These are phyloP conservation scores for Nematocida homosporus DNA, from an alignment of 371 early-diverging fungal species.

Conservation along the genomic window DNA sequence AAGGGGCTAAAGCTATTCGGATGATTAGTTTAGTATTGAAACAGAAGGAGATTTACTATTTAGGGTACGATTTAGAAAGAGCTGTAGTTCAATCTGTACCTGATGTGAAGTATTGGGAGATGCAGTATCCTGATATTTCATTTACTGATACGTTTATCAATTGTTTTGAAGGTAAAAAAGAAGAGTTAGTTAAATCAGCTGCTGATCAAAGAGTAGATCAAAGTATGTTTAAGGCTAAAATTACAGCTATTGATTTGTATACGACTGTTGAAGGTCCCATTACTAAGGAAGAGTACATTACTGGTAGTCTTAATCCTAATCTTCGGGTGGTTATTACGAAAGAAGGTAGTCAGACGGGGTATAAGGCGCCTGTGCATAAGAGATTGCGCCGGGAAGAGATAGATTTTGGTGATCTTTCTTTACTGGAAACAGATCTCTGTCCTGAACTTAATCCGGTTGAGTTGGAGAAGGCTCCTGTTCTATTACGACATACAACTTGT, in stretches of 20 bases:
- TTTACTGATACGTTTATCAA: slow-evolving; percentile 57
- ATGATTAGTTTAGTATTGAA: slow-evolving; percentile 5
- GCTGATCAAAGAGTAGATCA: slow-evolving; percentile 28
- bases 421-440: background rate
- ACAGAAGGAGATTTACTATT: slow-evolving; percentile 4
- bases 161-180: slow-evolving; percentile 23
- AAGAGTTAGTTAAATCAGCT: slow-evolving; percentile 22
- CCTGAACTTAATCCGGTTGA: slow-evolving; percentile 3
- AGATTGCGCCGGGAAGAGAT: background rate
- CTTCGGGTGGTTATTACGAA: background rate
- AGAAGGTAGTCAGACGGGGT: background rate
- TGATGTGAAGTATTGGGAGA: slow-evolving; percentile 56
- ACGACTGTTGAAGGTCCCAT: slow-evolving; percentile 28
- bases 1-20: slow-evolving; percentile 1
- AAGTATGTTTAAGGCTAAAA: slow-evolving; percentile 21
- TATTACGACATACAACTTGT: background rate
- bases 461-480: slow-evolving; percentile 30
- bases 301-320: background rate
- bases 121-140: slow-evolving; percentile 61
- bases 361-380: background rate
- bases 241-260: slow-evolving; percentile 26
- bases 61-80: slow-evolving; percentile 55
- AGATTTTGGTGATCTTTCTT: background rate
- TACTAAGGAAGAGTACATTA: background rate
- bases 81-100: slow-evolving; percentile 63